Conservation (phyloP, 225 moss, liverwort and hornwort genomes). For the Thuidium tamariscinum region DNA sequence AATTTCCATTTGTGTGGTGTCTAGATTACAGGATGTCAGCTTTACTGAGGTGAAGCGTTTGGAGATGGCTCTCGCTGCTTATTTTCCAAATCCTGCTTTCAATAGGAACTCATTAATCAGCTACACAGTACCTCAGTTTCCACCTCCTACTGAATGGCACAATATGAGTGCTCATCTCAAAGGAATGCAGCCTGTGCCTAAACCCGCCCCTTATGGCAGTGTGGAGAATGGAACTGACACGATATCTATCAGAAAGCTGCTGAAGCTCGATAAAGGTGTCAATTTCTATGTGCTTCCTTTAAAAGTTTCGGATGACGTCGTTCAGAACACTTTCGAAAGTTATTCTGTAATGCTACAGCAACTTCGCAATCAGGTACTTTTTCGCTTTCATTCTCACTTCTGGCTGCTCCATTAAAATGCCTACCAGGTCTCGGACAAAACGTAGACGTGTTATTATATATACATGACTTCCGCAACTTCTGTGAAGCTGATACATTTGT, state of each 20-base stretch:
- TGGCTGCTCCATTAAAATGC: neutral
- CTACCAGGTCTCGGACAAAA: neutral
- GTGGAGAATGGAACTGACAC: neutral
- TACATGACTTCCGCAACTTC: neutral
- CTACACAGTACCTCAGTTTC: constrained; percentile 69
- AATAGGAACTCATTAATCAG: constrained; percentile 45
- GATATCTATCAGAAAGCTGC: neutral
- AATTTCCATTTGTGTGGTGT: neutral
- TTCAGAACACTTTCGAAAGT: constrained; percentile 67
- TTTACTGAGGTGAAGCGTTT: constrained; percentile 61
- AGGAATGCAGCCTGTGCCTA: constrained; percentile 18
- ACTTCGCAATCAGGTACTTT: constrained; percentile 74
- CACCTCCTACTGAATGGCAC: constrained; percentile 34
- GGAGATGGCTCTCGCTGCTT: constrained; percentile 48
- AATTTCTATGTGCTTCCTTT: constrained; percentile 79
- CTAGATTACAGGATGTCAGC: constrained; percentile 37
- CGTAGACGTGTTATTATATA: neutral
- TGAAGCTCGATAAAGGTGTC: constrained; percentile 32
- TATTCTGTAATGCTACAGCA: constrained; percentile 63
- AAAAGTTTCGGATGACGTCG: constrained; percentile 59
- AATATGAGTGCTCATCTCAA: constrained; percentile 30
- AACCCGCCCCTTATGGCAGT: constrained; percentile 12
- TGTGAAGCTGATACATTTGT: neutral
- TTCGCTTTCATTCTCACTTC: neutral
- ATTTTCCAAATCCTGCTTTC: constrained; percentile 56